Evolutionary conservation across 2,329 filamentous ascomycete species (phyloP).

Genomic region (Cadophora gregata): DNA sequence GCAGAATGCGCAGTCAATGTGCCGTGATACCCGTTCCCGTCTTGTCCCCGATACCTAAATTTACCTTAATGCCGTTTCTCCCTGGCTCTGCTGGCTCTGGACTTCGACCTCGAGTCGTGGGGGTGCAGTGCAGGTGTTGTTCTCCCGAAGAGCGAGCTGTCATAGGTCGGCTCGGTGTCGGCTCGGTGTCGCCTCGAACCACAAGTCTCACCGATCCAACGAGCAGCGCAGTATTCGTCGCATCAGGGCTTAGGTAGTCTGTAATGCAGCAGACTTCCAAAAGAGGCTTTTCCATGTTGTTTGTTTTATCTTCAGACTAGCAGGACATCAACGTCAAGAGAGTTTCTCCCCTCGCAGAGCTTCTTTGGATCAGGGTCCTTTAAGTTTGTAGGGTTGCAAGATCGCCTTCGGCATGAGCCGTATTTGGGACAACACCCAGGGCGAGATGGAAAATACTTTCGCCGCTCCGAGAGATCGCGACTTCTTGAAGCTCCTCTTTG

Average conservation of each 20-base stretch:
- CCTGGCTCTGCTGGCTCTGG: neutral
- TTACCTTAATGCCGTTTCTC: neutral
- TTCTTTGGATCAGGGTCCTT: neutral
- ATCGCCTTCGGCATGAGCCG: neutral
- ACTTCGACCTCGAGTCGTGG: neutral
- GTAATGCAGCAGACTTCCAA: neutral
- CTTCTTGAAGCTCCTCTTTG: neutral
- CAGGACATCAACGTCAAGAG: neutral
- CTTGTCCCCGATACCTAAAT: conserved; percentile 7
- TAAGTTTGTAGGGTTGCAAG: neutral
- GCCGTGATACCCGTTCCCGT: conserved; percentile 22
- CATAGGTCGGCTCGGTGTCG: neutral
- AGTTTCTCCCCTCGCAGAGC: neutral
- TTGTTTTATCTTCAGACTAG: conserved; percentile 5
- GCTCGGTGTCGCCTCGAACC: no score
- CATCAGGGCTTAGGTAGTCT: neutral
- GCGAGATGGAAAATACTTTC: neutral
- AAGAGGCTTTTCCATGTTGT: neutral
- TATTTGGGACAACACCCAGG: neutral
- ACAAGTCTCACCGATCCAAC: neutral
- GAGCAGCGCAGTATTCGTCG: neutral
- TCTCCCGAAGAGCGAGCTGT: neutral
- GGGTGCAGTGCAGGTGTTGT: neutral
- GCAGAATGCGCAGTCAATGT: conserved; percentile 7
- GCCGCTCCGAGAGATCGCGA: neutral